phyloP scores from a whole-genome alignment of 2,329 filamentous ascomycete genomes.

The Phoma sp. region DNA sequence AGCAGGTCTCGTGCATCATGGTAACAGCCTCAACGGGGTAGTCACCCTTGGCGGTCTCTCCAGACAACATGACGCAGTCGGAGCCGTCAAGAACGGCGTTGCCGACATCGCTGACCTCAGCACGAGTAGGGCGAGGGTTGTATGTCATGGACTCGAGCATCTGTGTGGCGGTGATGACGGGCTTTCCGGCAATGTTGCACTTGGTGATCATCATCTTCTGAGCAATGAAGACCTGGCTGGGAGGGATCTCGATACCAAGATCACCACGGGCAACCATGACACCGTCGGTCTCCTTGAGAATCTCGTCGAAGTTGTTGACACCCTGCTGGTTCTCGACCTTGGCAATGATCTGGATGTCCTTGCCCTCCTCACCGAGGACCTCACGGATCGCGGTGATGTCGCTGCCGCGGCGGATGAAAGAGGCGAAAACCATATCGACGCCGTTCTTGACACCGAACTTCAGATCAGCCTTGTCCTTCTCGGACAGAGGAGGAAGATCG shows the following conservation, averaged over 20 bases:
- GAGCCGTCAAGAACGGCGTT: constrained; percentile 97
- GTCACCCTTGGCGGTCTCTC: constrained; percentile 96
- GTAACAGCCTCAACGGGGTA: constrained; percentile 91
- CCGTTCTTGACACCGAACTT: constrained; percentile 97
- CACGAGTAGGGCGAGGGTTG: constrained; percentile 96
- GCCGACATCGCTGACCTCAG: constrained; percentile 97
- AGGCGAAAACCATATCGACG: constrained; percentile 99
- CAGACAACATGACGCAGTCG: constrained; percentile 99
- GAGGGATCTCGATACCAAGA: constrained; percentile 97
- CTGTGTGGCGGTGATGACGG: constrained; percentile 97
- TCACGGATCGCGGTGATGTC: constrained; percentile 93
- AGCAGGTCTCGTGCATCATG: constrained; percentile 98
- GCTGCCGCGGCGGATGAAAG: constrained; percentile 92
- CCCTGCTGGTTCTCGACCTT: constrained; percentile 99
- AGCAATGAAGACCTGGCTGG: constrained; percentile 96
- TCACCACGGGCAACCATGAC: constrained; percentile 99
- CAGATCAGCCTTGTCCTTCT: constrained; percentile 97
- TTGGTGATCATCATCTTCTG: constrained; percentile 99
- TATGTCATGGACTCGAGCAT: constrained; percentile 99
- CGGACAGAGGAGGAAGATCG: constrained; percentile 93
- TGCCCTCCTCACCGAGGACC: constrained; percentile 88
- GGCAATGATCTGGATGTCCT: constrained; percentile 98
- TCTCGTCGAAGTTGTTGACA: constrained; percentile 99
- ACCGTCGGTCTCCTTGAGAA: constrained; percentile 93
- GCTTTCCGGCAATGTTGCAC: constrained; percentile 99